phyloP scores from a whole-genome alignment of 352 stramenopile genomes.

The Saprolegnia diclina region DNA sequence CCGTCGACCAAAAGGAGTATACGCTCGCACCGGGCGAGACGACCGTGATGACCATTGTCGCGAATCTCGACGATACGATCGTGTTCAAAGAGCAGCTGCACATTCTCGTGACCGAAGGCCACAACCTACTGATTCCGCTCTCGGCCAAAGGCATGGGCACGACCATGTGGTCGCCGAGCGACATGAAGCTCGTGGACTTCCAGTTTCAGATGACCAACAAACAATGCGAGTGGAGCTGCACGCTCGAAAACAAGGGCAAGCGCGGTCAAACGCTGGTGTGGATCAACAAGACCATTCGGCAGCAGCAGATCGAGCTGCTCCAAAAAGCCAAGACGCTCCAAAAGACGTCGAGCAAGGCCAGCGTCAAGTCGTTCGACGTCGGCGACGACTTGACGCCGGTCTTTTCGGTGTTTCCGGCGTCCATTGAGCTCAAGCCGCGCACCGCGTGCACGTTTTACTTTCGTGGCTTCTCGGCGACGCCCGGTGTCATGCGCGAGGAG shows the following conservation, averaged over 20 bases:
- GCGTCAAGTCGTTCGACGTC: slow-evolving; percentile 26
- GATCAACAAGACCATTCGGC: slow-evolving; percentile 79
- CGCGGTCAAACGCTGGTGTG: slow-evolving; percentile 88
- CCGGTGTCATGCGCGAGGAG: slow-evolving; percentile 70
- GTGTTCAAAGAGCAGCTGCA: slow-evolving; percentile 91
- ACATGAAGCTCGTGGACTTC: slow-evolving; percentile 89
- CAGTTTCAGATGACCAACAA: slow-evolving; percentile 86
- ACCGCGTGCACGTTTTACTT: slow-evolving; percentile 93
- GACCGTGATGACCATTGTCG: slow-evolving; percentile 68
- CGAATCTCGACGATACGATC: slow-evolving; percentile 91
- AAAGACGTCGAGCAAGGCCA: slow-evolving; percentile 14
- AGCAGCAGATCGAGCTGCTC: slow-evolving; percentile 33
- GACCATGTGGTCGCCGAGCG: slow-evolving; percentile 89
- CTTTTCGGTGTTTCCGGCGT: slow-evolving; percentile 87
- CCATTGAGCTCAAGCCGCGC: slow-evolving; percentile 89
- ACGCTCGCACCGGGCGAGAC: slow-evolving; percentile 73
- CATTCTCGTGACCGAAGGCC: slow-evolving; percentile 88
- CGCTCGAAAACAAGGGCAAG: slow-evolving; percentile 94
- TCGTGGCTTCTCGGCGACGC: slow-evolving; percentile 60
- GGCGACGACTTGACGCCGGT: slow-evolving; percentile 45
- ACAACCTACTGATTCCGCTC: slow-evolving; percentile 85
- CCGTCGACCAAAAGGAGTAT: slow-evolving; percentile 86
- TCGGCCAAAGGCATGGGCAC: slow-evolving; percentile 89
- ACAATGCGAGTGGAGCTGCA: slow-evolving; percentile 88
- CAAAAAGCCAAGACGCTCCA: slow-evolving; percentile 31